Percentiles rank a stretch among this genome's conserved stretches.
Conservation (phyloP, 2,329 filamentous ascomycete species). For the Macrophomina phaseolina region DNA sequence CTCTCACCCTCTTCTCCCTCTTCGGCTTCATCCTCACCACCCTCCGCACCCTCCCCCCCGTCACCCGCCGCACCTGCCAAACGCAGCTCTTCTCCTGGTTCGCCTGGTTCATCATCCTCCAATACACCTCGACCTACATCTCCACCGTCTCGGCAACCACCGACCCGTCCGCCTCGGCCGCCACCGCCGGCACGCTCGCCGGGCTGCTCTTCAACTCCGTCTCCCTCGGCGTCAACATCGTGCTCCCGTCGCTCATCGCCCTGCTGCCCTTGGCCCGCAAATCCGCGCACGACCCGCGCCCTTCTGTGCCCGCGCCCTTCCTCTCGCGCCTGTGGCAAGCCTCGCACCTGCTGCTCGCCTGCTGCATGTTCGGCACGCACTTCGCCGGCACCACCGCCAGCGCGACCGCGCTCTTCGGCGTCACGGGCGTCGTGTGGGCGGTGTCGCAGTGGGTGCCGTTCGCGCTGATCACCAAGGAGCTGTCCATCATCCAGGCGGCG, state of each 20-base stretch:
- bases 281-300: neutral
- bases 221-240: neutral
- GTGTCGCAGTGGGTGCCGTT: neutral
- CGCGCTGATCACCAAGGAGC: constrained; percentile 7
- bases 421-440: neutral
- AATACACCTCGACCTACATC: constrained; percentile 7
- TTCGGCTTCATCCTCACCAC: neutral
- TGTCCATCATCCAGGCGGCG: neutral
- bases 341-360: neutral
- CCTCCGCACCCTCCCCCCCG: neutral
- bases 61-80: constrained; percentile 1
- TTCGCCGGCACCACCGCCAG: neutral
- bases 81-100: constrained; percentile 6
- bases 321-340: neutral
- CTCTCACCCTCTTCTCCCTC: neutral
- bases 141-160: neutral
- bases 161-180: neutral
- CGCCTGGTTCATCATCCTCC: constrained; percentile 5
- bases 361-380: neutral
- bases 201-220: neutral
- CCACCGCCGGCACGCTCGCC: constrained; percentile 1
- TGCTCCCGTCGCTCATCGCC: neutral
- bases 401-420: neutral
- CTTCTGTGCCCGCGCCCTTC: neutral
- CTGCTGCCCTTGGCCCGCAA: neutral